These are phyloP conservation scores for Linnemannia zychae DNA, from an alignment of 192 early-diverging fungal genomes.

Conservation along the genomic window DNA sequence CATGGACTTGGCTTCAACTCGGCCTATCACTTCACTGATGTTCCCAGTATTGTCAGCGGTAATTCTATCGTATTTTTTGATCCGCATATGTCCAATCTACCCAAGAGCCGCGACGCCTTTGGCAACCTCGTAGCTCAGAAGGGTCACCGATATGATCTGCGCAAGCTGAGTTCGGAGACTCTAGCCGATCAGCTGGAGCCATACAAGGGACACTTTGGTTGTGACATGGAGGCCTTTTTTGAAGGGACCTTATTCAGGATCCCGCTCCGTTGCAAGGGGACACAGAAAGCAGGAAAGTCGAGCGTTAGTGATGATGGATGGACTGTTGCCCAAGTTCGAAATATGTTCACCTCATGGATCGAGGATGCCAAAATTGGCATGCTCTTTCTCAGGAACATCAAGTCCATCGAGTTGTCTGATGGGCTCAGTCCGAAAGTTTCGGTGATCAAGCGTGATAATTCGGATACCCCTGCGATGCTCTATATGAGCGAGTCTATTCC, in stretches of 20 bases:
- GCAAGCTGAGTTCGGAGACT: background rate
- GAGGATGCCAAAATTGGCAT: background rate
- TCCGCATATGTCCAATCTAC: slow-evolving; percentile 18
- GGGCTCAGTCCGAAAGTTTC: background rate
- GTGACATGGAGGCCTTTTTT: slow-evolving; percentile 11
- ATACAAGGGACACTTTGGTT: slow-evolving; percentile 12
- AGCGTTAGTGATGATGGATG: background rate
- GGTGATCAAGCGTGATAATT: background rate
- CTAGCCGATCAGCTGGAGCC: slow-evolving; percentile 22
- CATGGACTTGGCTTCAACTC: slow-evolving; percentile 20
- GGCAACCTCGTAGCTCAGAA: background rate
- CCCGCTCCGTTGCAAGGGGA: slow-evolving; percentile 5
- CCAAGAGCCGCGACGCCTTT: background rate
- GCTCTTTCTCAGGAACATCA: slow-evolving; percentile 15
- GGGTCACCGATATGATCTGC: slow-evolving; percentile 15
- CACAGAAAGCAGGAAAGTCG: too few species aligned
- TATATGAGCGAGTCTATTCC: too few species aligned
- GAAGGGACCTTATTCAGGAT: slow-evolving; percentile 37
- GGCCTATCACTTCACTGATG: slow-evolving; percentile 23
- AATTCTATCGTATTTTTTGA: slow-evolving; percentile 33
- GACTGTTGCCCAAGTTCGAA: background rate
- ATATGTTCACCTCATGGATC: background rate
- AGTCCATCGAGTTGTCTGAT: background rate
- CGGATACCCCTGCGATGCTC: background rate
- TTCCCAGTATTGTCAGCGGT: slow-evolving; percentile 40